These are phyloP conservation scores for Exserohilum turcica DNA, from an alignment of 2,329 filamentous ascomycete genomes.

Conservation along the genomic window DNA sequence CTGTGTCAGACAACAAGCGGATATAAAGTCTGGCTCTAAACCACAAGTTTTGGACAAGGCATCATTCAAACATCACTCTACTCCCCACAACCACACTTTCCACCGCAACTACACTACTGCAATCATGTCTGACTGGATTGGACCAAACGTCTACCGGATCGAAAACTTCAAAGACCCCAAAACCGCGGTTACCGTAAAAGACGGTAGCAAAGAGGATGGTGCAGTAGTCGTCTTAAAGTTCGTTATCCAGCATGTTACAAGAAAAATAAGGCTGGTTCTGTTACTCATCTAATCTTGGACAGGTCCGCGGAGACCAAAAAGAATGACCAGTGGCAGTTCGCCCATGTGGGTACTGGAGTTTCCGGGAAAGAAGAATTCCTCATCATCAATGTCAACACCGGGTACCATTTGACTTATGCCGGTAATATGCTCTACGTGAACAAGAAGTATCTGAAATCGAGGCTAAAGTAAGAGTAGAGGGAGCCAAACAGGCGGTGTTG, in stretches of 20 bases:
- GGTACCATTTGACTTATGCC: not conserved
- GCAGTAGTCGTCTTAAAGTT: not conserved
- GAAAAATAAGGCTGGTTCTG: not conserved
- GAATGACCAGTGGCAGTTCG: not conserved
- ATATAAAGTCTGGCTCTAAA: not conserved
- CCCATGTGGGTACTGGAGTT: not conserved
- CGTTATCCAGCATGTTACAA: not conserved
- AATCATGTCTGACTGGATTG: slow-evolving; percentile 1
- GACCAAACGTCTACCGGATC: not conserved
- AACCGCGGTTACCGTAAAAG: not conserved
- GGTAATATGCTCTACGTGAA: not conserved
- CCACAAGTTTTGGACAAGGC: not conserved
- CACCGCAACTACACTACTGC: not conserved
- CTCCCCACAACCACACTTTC: not conserved
- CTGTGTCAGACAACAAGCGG: not conserved
- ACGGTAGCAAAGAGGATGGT: not conserved
- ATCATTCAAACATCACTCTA: not conserved
- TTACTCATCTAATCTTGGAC: not conserved
- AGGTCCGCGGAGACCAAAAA: not conserved
- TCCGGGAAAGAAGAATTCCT: not conserved
- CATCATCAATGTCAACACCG: not conserved
- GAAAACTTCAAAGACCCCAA: not conserved
- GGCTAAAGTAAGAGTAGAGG: not conserved
- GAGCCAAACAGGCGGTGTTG: not conserved
- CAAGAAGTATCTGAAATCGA: not conserved